Evolutionary conservation across 306 rosid genomes (phyloP).

Genomic region (Crotalaria pallida): DNA sequence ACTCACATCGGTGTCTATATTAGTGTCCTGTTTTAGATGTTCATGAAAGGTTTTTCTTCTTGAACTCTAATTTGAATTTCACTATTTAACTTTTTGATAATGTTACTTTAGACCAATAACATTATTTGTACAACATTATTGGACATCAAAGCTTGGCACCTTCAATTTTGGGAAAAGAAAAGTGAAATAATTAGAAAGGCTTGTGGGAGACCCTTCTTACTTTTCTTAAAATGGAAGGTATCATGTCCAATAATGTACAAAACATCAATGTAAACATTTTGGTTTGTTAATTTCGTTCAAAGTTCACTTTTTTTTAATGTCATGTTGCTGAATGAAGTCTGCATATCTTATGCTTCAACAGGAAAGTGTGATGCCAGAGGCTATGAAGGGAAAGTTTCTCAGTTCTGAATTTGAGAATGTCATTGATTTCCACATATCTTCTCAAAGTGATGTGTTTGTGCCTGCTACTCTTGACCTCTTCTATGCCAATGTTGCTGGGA

Average conservation of each 20-base stretch:
- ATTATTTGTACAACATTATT: too few species aligned
- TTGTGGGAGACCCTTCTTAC: too few species aligned
- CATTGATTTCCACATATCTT: slow-evolving; percentile 31
- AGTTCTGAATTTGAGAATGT: slow-evolving; percentile 23
- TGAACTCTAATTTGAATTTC: not conserved
- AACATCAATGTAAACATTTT: too few species aligned
- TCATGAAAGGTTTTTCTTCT: too few species aligned
- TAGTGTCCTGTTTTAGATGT: too few species aligned
- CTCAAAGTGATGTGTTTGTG: slow-evolving; percentile 35
- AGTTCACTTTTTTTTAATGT: not conserved
- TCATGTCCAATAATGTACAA: too few species aligned
- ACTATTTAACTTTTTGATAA: not conserved
- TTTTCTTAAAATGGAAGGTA: too few species aligned
- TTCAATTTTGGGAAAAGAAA: too few species aligned
- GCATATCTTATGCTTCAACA: slow-evolving; percentile 3
- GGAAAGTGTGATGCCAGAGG: slow-evolving; percentile 27
- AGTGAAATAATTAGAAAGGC: too few species aligned
- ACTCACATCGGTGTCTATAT: too few species aligned
- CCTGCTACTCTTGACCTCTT: slow-evolving; percentile 20
- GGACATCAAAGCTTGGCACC: not conserved
- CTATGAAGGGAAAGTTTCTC: slow-evolving; percentile 18
- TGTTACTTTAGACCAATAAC: too few species aligned
- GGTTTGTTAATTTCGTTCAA: too few species aligned
- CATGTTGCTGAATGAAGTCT: not conserved
- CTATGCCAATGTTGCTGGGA: slow-evolving; percentile 35